phyloP scores from a whole-genome alignment of 768 basidiomycete genomes.

The Punctularia strigosozonata region DNA sequence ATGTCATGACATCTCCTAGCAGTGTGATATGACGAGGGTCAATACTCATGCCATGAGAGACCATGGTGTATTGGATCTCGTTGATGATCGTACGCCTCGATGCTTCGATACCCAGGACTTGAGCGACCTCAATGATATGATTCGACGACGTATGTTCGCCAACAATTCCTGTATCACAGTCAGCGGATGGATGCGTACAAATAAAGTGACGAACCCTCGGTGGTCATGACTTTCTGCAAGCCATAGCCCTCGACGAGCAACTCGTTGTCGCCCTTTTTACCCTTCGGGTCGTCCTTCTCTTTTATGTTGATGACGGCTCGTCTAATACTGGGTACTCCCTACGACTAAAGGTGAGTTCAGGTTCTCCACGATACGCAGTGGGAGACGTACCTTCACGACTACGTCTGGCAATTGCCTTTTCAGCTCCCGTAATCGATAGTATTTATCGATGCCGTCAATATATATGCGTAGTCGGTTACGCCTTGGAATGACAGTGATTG shows the following conservation, averaged over 20 bases:
- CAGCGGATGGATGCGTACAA: neutral
- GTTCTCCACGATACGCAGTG: no score
- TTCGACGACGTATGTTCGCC: conserved; percentile 91
- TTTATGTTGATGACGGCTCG: conserved; percentile 96
- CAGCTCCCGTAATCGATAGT: conserved; percentile 74
- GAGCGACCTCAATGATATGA: conserved; percentile 91
- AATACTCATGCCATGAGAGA: conserved; percentile 94
- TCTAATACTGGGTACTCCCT: conserved; percentile 82
- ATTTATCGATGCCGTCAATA: conserved; percentile 67
- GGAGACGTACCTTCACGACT: conserved; percentile 66
- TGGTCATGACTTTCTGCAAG: conserved; percentile 91
- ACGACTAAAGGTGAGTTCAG: conserved; percentile 1
- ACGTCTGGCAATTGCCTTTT: conserved; percentile 77
- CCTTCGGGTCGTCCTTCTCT: conserved; percentile 68
- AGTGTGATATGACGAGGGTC: conserved; percentile 98
- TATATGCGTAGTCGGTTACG: conserved; percentile 72
- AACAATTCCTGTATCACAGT: conserved; percentile 55
- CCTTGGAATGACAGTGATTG: conserved; percentile 65
- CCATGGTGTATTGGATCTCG: conserved; percentile 97
- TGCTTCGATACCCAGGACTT: conserved; percentile 97
- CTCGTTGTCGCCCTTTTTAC: conserved; percentile 83
- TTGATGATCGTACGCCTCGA: conserved; percentile 90
- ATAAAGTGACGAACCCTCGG: conserved; percentile 53
- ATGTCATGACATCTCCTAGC: conserved; percentile 96
- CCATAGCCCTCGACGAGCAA: conserved; percentile 96